Conservation (phyloP, 805 yeast genomes). For the Nakazawaea populi region DNA sequence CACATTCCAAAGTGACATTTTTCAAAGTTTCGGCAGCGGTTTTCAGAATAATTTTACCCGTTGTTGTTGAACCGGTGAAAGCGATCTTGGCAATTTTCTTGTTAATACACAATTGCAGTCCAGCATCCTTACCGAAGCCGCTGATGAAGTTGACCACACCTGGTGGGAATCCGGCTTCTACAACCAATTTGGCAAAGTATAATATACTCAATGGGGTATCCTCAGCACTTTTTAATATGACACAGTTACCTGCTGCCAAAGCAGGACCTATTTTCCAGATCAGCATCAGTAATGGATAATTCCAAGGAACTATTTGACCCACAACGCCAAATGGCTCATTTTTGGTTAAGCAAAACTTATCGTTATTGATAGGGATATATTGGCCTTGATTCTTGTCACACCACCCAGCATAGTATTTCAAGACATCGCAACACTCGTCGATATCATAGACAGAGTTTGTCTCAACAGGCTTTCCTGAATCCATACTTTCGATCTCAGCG, state of each 20-base stretch:
- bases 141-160: constrained; percentile 73
- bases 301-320: constrained; percentile 82
- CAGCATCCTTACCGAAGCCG: constrained; percentile 68
- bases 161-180: constrained; percentile 67
- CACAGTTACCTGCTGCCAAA: constrained; percentile 67
- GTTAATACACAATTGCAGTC: constrained; percentile 60
- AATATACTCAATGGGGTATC: constrained; percentile 71
- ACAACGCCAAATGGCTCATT: constrained; percentile 46
- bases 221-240: constrained; percentile 69
- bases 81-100: constrained; percentile 65
- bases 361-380: constrained; percentile 53
- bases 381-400: constrained; percentile 69
- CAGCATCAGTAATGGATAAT: constrained; percentile 73
- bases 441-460: constrained; percentile 56
- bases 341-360: constrained; percentile 47
- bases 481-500: constrained; percentile 53
- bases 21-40: constrained; percentile 55
- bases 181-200: constrained; percentile 52
- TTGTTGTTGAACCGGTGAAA: constrained; percentile 75
- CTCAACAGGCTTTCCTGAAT: constrained; percentile 51
- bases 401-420: constrained; percentile 69
- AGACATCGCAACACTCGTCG: constrained; percentile 45
- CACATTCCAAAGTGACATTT: constrained; percentile 56
- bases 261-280: constrained; percentile 79
- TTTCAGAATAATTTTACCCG: constrained; percentile 66